Percentiles rank a stretch among this genome's conserved stretches.
Conservation (phyloP, 441 rosid genomes). For the Erysimum cheiri region DNA sequence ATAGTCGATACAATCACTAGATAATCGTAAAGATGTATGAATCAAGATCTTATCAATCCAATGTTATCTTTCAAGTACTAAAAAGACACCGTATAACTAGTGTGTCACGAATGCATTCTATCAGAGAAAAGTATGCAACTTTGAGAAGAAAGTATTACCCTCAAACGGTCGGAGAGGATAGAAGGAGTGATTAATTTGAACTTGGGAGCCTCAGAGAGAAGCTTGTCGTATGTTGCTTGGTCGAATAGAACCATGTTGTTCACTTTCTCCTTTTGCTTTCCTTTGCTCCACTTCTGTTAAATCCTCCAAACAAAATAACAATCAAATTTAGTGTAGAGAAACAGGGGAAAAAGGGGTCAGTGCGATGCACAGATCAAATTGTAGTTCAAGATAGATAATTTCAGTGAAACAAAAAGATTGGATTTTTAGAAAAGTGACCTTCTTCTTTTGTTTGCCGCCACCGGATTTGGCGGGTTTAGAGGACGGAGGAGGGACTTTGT, state of each 20-base stretch:
- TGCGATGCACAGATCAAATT: background rate
- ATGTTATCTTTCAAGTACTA: background rate
- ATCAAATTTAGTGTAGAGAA: background rate
- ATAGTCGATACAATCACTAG: background rate
- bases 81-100: background rate
- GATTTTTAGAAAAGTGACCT: conserved; percentile 45
- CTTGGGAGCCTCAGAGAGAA: conserved; percentile 70
- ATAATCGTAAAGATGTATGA: background rate
- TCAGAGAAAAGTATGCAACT: conserved; percentile 3
- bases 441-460: conserved; percentile 79
- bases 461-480: conserved; percentile 77
- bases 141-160: conserved; percentile 44
- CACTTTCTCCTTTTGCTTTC: conserved; percentile 80
- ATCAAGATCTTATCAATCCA: background rate
- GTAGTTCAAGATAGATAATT: background rate
- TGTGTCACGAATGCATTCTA: background rate
- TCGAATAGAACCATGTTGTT: conserved; percentile 78
- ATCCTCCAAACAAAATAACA: background rate
- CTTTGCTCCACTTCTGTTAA: conserved; percentile 76
- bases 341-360: background rate
- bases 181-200: conserved; percentile 72
- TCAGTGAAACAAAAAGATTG: background rate
- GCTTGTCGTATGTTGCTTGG: conserved; percentile 72
- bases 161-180: conserved; percentile 62
- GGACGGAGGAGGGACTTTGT: conserved; percentile 71